Evolutionary conservation across 2,329 filamentous ascomycete species (phyloP), one percentile per base, ranked within the genome.

Genomic region (Metarhizium sp.): DNA sequence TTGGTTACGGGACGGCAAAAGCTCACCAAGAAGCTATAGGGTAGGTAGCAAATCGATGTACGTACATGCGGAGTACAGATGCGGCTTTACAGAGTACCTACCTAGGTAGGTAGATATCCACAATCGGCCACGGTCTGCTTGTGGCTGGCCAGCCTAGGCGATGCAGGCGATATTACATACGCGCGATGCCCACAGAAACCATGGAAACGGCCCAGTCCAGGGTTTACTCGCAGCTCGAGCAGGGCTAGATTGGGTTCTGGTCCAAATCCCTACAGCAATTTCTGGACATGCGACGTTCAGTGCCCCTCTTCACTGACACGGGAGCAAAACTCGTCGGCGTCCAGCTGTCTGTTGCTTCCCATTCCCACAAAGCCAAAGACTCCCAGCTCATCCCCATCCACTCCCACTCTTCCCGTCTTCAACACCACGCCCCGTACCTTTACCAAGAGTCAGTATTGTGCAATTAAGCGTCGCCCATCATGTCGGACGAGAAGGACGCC

Each of bases 401-500:
- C 34, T 56, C 48, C 43, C 34, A 50, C 48, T 38, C 36, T 49
- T 16, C 13, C 38, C 38, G 38, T 14, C 42, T 51, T 42, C 43
- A 53, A 53, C 47, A 56, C 47, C 18, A 50, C 36, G 2, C 14
- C 51, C 20, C 40, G 34, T 7, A n/a, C 51, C 13, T 38, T 50
- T 46, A 18, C 13, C 40, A 42, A 40, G 11, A 49, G 29, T 45
- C 48, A 11, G 50, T 20, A 14, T 16, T 50, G 25, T 30, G 20
- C 25, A 57, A 51, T 38, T 25, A 25, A 53, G 50, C 18, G 11
- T 55, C 45, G 65, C 64, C 66, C 71, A 74, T 66, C 63, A 74
- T 75, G 72, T 72, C 74, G 64, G 74, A 76, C 55, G 67, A 70
- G 36, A 76, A 76, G 69, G 74, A 73, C 58, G 61, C 67, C 60